Conservation (phyloP, 2,329 filamentous ascomycete species). For the Scedosporium dehoogii region DNA sequence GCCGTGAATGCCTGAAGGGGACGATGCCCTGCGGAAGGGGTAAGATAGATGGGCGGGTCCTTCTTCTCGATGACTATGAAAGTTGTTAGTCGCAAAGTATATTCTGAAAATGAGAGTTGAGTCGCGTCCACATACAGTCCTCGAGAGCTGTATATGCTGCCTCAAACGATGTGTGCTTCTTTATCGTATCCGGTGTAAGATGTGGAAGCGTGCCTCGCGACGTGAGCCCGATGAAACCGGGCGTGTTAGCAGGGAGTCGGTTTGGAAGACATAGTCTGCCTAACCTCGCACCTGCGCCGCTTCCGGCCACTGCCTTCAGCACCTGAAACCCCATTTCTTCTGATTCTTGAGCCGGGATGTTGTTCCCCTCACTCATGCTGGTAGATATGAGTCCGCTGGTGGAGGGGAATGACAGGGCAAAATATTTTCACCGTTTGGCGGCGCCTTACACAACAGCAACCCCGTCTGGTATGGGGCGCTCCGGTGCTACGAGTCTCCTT, state of each 20-base stretch:
- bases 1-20: slow-evolving; percentile 70
- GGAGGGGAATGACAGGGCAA: neutral
- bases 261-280: slow-evolving; percentile 54
- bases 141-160: slow-evolving; percentile 78
- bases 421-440: neutral
- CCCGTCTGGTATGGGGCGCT: neutral
- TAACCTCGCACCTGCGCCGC: slow-evolving; percentile 46
- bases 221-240: slow-evolving; percentile 68
- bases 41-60: slow-evolving; percentile 39
- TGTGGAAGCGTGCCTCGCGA: slow-evolving; percentile 83
- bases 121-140: slow-evolving; percentile 59
- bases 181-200: slow-evolving; percentile 74
- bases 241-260: slow-evolving; percentile 64
- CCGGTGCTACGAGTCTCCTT: neutral
- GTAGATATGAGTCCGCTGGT: neutral
- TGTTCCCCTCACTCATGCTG: slow-evolving; percentile 4
- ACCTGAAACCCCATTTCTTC: slow-evolving; percentile 33
- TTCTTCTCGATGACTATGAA: slow-evolving; percentile 43
- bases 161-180: slow-evolving; percentile 51
- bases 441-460: neutral
- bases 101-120: neutral
- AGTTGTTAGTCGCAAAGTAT: neutral
- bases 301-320: slow-evolving; percentile 25
- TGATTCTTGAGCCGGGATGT: neutral
- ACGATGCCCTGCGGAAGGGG: slow-evolving; percentile 21